phyloP scores from a whole-genome alignment of 352 stramenopile genomes.

The Pythium brassicae region DNA sequence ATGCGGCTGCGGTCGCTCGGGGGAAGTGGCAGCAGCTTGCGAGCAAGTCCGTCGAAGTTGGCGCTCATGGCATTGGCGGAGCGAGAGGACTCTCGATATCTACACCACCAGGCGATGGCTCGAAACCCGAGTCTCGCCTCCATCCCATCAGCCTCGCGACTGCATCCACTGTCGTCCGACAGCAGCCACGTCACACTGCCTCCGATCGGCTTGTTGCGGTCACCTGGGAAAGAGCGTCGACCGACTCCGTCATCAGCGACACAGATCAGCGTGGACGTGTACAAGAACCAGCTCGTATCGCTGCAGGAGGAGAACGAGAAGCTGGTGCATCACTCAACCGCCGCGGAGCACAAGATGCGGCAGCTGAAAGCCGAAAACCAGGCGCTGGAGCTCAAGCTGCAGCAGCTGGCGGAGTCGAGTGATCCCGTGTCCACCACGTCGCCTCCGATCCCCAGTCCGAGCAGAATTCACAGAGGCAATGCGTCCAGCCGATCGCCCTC shows the following conservation, averaged over 20 bases:
- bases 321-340: slow-evolving; percentile 23
- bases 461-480: not conserved
- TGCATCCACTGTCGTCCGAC: slow-evolving; percentile 22
- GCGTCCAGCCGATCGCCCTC: slow-evolving; percentile 7
- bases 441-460: too few species aligned
- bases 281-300: slow-evolving; percentile 46
- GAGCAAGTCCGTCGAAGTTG: slow-evolving; percentile 6
- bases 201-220: slow-evolving; percentile 4
- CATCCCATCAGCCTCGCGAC: slow-evolving; percentile 20
- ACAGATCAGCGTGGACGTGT: slow-evolving; percentile 20
- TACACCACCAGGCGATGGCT: slow-evolving; percentile 1
- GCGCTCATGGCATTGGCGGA: not conserved
- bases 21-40: slow-evolving; percentile 4
- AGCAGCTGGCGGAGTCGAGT: not conserved
- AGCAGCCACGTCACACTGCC: slow-evolving; percentile 6
- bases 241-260: slow-evolving; percentile 8
- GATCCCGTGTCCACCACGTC: not conserved
- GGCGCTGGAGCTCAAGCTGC: slow-evolving; percentile 22
- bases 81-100: slow-evolving; percentile 1
- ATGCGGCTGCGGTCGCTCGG: slow-evolving; percentile 35
- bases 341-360: slow-evolving; percentile 23
- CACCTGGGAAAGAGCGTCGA: slow-evolving; percentile 10
- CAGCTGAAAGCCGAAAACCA: slow-evolving; percentile 51
- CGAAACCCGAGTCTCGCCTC: slow-evolving; percentile 19
- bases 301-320: slow-evolving; percentile 69